Conservation (phyloP, 768 basidiomycete genomes). For the Strobilomyces echinocephalus region DNA sequence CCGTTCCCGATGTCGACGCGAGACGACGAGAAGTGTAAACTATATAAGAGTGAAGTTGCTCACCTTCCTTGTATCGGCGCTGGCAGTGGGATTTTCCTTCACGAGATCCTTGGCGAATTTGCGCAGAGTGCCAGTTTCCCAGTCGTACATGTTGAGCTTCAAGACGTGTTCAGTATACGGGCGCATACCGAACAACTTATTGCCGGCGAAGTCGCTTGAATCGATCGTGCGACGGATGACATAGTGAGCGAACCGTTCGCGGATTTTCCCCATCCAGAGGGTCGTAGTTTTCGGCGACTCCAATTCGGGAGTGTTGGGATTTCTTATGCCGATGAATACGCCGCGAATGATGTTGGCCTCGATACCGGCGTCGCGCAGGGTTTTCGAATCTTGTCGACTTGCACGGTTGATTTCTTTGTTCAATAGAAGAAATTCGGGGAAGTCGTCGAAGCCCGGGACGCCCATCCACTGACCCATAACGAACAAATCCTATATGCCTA, state of each 20-base stretch:
- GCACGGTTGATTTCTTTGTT: no score
- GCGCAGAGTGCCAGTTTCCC: background rate
- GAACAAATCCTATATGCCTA: no score
- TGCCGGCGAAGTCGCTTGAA: background rate
- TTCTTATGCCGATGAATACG: background rate
- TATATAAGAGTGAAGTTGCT: no score
- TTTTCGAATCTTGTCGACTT: background rate
- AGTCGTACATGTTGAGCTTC: constrained; percentile 1
- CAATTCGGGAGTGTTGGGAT: background rate
- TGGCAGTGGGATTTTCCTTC: constrained; percentile 3
- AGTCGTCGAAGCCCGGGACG: no score
- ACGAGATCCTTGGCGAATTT: constrained; percentile 11
- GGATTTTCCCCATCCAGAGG: constrained; percentile 8
- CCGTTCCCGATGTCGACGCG: no score
- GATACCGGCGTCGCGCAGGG: background rate
- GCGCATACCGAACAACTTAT: constrained; percentile 3
- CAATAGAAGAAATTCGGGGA: no score
- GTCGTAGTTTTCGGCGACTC: background rate
- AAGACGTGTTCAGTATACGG: constrained; percentile 5
- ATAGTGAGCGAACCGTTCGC: background rate
- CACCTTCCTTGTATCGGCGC: no score
- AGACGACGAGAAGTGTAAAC: no score
- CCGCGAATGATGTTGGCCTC: background rate
- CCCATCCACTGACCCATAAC: no score
- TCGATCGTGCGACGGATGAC: constrained; percentile 6